Evolutionary conservation across 768 basidiomycete genomes (phyloP).

Genomic region (Amanita exitialis): DNA sequence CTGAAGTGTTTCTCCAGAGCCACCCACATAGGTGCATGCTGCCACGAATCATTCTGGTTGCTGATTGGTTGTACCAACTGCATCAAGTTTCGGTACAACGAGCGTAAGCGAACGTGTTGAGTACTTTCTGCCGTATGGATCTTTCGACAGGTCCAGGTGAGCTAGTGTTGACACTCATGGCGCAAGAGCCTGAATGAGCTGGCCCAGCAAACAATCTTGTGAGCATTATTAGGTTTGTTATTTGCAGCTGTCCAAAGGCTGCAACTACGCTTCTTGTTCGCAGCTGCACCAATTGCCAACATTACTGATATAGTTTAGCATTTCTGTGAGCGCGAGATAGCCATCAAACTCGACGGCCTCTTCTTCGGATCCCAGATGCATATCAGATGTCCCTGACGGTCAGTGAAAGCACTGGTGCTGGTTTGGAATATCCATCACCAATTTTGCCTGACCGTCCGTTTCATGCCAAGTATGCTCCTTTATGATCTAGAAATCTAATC

Average conservation of each 20-base stretch:
- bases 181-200: background rate
- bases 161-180: constrained; percentile 3
- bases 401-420: too few relatives aligned
- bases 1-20: constrained; percentile 77
- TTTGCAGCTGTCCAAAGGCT: background rate
- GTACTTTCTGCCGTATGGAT: constrained; percentile 54
- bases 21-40: constrained; percentile 68
- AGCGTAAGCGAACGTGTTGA: constrained; percentile 10
- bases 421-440: too few relatives aligned
- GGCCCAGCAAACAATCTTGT: background rate
- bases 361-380: too few relatives aligned
- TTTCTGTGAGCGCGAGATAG: background rate
- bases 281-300: background rate
- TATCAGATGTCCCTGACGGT: too few relatives aligned
- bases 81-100: constrained; percentile 10
- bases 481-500: constrained; percentile 1
- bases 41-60: constrained; percentile 76
- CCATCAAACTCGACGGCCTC: background rate
- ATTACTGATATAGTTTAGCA: background rate
- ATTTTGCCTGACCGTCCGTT: too few relatives aligned
- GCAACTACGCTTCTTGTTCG: too few relatives aligned
- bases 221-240: background rate
- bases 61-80: constrained; percentile 58
- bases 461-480: background rate
- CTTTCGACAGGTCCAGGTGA: constrained; percentile 39